phyloP scores from a whole-genome alignment of 768 basidiomycete species.

The Rhodocollybia butyracea region DNA sequence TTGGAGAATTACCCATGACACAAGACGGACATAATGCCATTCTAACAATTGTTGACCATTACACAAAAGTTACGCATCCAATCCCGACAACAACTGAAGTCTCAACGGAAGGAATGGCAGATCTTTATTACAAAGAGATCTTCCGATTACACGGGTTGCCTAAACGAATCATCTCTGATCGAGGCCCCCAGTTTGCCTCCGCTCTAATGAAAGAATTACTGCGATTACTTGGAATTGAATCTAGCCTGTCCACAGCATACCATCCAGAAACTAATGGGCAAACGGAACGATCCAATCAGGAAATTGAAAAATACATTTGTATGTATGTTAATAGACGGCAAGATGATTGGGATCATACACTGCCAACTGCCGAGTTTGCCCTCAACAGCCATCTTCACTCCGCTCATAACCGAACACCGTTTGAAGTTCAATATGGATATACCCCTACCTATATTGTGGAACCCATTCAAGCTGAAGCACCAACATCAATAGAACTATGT shows the following conservation, averaged over 20 bases:
- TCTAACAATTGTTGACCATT: no score
- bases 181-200: slow-evolving; percentile 7
- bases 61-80: no score
- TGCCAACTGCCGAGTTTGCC: slow-evolving; percentile 24
- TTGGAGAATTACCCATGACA: no score
- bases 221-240: neutral
- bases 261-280: slow-evolving; percentile 29
- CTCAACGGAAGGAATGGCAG: no score
- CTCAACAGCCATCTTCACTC: slow-evolving; percentile 20
- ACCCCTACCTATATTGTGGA: no score
- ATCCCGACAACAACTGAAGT: no score
- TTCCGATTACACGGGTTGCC: slow-evolving; percentile 7
- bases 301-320: slow-evolving; percentile 27
- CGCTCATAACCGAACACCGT: neutral
- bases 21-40: no score
- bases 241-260: neutral
- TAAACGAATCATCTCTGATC: slow-evolving; percentile 2
- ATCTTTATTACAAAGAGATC: neutral
- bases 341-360: slow-evolving; percentile 22
- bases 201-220: neutral
- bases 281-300: slow-evolving; percentile 28
- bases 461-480: no score
- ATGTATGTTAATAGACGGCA: slow-evolving; percentile 19
- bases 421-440: neutral
- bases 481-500: no score